Evolutionary conservation across 129 eudicot species (phyloP), one percentile per base, ranked within the genome.

Genomic region (Heracleum sosnowskyi): DNA sequence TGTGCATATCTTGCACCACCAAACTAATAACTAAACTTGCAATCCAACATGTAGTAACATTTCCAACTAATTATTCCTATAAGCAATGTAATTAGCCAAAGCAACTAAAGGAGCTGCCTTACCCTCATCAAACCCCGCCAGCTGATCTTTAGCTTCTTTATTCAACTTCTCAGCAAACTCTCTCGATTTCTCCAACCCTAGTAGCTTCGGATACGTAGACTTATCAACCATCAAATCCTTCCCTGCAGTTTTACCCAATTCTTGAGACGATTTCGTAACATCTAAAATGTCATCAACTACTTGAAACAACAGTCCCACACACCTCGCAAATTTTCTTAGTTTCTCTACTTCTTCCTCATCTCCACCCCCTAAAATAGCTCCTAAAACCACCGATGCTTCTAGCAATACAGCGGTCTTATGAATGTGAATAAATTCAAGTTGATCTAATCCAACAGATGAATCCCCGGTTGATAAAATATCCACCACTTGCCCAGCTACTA

Each of bases 81-180:
- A 73, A 41, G 76, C 76, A 73, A 73, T 73, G 35, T 73, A 73
- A 73, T 73, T 10, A 5, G 53, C 51, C 76, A 73, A n/a, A 24
- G 76, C 76, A 26, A 73, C 17, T 11, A 73, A 41, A 24, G 76
- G 76, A 41, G 76, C 51, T 73, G 76, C 76, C 51, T 73, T 73
- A n/a, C 12, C 46, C 31, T 28, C 34, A 41, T 73, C 76, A 73
- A 73, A 41, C 53, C 76, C 76, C 35, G 15, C 34, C 13, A 73
- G 53, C 35, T 39, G 53, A 24, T 24, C 53, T 41, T 73, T 73
- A 73, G 53, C 76, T 41, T 73, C 76, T 12, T 39, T n/a, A 4
- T 41, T 40, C 76, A 73, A 26, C 76, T 73, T 41, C 0, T 73
- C 53, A 24, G 76, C 76, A 73, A 73, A 73, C 29, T 73, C 51